These are phyloP conservation scores for Saccharomycopsis phalli DNA, from an alignment of 1,139 yeast species.

Conservation along the genomic window DNA sequence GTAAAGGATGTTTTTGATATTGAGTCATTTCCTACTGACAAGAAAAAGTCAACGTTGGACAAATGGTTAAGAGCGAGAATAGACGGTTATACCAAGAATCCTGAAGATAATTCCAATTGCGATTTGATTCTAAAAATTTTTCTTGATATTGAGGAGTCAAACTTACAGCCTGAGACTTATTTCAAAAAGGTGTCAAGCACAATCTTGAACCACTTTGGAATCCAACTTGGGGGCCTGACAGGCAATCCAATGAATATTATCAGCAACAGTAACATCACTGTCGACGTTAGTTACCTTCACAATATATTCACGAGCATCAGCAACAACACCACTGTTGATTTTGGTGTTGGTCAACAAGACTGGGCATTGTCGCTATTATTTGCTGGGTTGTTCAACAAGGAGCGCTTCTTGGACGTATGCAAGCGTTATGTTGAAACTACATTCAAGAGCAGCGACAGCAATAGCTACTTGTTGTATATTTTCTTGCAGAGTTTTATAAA, in stretches of 20 bases:
- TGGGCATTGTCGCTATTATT: slow-evolving; percentile 17
- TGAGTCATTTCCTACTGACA: slow-evolving; percentile 15
- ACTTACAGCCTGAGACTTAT: slow-evolving; percentile 4
- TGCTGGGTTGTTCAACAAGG: slow-evolving; percentile 17
- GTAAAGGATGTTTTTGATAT: slow-evolving; percentile 7
- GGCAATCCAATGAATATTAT: background rate
- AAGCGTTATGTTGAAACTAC: slow-evolving; percentile 8
- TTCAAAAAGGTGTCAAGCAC: slow-evolving; percentile 9
- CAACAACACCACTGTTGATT: slow-evolving; percentile 3
- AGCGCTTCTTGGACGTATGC: slow-evolving; percentile 11
- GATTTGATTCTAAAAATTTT: slow-evolving; percentile 15
- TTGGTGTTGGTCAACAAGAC: slow-evolving; percentile 7
- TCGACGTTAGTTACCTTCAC: slow-evolving; percentile 11
- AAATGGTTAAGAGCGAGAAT: slow-evolving; percentile 17
- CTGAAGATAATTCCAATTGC: slow-evolving; percentile 8
- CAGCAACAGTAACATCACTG: slow-evolving; percentile 1
- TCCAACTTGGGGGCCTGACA: slow-evolving; percentile 6
- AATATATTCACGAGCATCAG: slow-evolving; percentile 2
- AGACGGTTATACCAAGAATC: background rate
- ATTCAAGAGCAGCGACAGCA: slow-evolving; percentile 5
- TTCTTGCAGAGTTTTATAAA: slow-evolving; percentile 16
- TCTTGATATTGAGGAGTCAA: slow-evolving; percentile 4
- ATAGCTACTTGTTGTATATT: slow-evolving; percentile 11
- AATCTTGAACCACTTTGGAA: slow-evolving; percentile 14
- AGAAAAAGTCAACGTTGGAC: slow-evolving; percentile 14